Base-by-base conservation (phyloP, 129 eudicot genomes). In the Kitagawia praeruptora region DNA sequence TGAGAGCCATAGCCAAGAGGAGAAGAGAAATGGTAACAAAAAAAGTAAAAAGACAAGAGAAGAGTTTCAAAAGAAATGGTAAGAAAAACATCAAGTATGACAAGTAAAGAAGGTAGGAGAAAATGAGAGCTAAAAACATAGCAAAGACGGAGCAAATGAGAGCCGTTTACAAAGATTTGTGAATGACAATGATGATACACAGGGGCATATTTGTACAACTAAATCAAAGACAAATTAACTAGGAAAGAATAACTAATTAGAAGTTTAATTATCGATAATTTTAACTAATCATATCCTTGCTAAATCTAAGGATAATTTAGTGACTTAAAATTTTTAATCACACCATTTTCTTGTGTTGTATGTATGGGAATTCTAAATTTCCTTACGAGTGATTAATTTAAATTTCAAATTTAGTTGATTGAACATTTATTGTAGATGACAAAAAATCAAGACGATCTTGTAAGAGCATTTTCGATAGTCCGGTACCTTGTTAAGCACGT, bases 271-370 rank as follows among this genome's bases (percentile, higher is more conserved):
- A 58, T 58, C 5, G 8, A 58, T 58, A 0, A 58, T 58, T 58
- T 58, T 2, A n/a, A 58, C 31, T 58, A 21, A 56, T 56, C 64
- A 56, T 21, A 23, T 56, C 64, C 23, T 58, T 23, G 66, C 66
- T 58, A n/a, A n/a, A 23, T 58, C 66, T 58, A 58, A 58, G 34
- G 69, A 61, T 61, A 61, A 61, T 61, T 61, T 61, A 61, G 69
- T n/a, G 69, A 61, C 34, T 61, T 61, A 0, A 61, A 23, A n/a
- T 61, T n/a, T 61, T 61, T 61, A 3, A 61, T n/a, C 5, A 61
- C 15, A 10, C 6, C 34, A 25, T 6, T 61, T 58, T n/a, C 37
- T 61, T n/a, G 67, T 58, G n/a, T 3, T 21, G 1, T 6, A 8
- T 19, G 25, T 53, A 19, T 19, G 61, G n/a, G 8, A 53, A 19